Evolutionary conservation across 805 yeast genomes (phyloP), one percentile per base, ranked within the genome.

Genomic region (Pichia californica): DNA sequence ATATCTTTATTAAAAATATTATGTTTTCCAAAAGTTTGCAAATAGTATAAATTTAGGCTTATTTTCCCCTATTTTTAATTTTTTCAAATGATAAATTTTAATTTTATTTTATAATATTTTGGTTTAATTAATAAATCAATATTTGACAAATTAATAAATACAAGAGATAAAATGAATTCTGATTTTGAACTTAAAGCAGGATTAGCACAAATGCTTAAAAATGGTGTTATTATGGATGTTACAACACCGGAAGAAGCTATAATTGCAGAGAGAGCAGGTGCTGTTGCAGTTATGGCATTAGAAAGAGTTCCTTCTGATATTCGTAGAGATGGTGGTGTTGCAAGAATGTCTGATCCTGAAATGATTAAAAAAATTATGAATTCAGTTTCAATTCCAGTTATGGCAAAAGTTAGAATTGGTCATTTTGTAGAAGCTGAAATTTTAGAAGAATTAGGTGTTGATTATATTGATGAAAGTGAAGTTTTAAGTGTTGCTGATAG

Each of bases 251-350:
- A 85, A 56, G 93, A 85, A 65, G 94, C 94, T 19, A 61, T 69
- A 35, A 76, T 85, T 41, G 94, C 94, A 20, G 91, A 85, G 62
- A 70, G 67, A 43, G 91, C 94, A 4, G 94, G 94, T 47, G 94
- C 94, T 13, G 82, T 86, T 66, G 91, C 94, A 13, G 94, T 85
- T 19, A 85, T 85, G 94, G 94, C 94, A 5, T 70, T 85, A 51
- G 94, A 85, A 65, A 68, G 82, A 53, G 86, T 85, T 45, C 94
- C 94, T 10, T 88, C 93, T 7, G 93, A 85, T 59, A 85, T 85
- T 76, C 75, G 93, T 57, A 80, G 76, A 49, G 76, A 82, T 41
- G 91, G 91, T 40, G 83, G 83, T 45, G 93, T 85, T 39, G 85
- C 91, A 46, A 74, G 94, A 55, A 85, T 85, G 94, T 78, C 86